These are phyloP conservation scores for Sporothrix pallida DNA, from an alignment of 2,329 filamentous ascomycete species.

Conservation along the genomic window DNA sequence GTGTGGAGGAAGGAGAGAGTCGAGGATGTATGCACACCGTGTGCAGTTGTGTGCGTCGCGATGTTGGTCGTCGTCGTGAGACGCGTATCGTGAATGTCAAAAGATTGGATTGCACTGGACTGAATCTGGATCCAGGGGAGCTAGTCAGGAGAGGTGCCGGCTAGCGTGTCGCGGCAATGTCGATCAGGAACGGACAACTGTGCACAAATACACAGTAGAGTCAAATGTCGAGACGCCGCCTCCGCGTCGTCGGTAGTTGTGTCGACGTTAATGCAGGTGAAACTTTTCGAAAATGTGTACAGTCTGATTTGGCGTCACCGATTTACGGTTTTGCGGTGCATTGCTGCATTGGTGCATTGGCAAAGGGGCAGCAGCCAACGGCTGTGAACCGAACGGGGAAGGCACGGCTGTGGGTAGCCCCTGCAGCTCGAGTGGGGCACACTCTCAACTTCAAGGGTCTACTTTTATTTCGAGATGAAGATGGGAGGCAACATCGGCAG, in stretches of 20 bases:
- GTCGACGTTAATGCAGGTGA: neutral
- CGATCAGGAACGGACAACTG: neutral
- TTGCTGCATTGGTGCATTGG: neutral
- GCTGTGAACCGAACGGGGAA: conserved; percentile 6
- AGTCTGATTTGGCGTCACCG: conserved; percentile 6
- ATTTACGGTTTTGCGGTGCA: neutral
- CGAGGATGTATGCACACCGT: neutral
- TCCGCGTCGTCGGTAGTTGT: no score
- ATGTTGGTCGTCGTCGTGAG: neutral
- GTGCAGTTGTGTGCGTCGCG: neutral
- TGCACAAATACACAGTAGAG: no score
- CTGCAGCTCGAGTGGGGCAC: conserved; percentile 23
- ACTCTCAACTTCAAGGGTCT: neutral
- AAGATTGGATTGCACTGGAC: neutral
- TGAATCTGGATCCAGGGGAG: neutral
- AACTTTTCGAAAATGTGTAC: neutral
- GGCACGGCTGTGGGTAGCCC: conserved; percentile 24
- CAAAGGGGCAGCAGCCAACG: conserved; percentile 19
- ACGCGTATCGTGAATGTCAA: conserved; percentile 9
- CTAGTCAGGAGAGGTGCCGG: conserved; percentile 20
- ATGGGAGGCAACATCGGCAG: no score
- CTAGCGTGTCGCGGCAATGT: conserved; percentile 18
- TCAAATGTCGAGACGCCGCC: no score
- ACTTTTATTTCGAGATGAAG: neutral
- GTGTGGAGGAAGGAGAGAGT: neutral